Base-by-base conservation (phyloP, 306 rosid species). In the Vachellia collinsii region DNA sequence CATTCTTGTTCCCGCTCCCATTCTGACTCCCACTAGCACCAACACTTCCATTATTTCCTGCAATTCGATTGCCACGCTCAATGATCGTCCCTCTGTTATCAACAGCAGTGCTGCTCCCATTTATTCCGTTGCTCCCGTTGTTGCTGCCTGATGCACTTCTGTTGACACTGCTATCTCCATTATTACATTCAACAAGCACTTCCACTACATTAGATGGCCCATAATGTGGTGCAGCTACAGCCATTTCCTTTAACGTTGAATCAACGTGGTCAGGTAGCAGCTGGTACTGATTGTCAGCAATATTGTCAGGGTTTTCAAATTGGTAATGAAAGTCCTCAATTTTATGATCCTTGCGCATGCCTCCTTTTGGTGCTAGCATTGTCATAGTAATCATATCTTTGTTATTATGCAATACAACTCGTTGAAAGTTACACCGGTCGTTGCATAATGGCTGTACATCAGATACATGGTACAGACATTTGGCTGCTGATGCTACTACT, bases 71-170 rank as follows among this genome's bases (percentile, higher is more conserved):
- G 75, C 81, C 87, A 79, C 89, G 88, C 84, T 86, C 91, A 65
- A 83, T 63, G 85, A 88, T 90, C 67, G 86, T 85, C 80, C 85
- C 88, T 56, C 88, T 86, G 59, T 88, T 82, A 75, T 86, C 75
- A 53, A 82, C 78, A 79, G 86, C 90, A 54, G 76, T 79, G 78
- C 85, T 85, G 78, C 91, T 82, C 67, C 97, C 90, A 73, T 88
- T 90, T 88, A 85, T 89, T 63, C 91, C 89, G 84, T 92, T 89
- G 88, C 92, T 91, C 70, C 88, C 93, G 70, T 87, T 85, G 88
- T 91, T 89, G 82, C 97, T 87, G 77, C 93, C 94, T 3, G 95
- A 88, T 78, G 79, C 89, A 68, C 97, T 94, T 79, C 89, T 83
- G 61, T 87, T 86, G 86, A 87, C 76, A 75, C 92, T 84, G 80